phyloP scores from a whole-genome alignment of 345 rosid species.

The Dimocarpus longan region DNA sequence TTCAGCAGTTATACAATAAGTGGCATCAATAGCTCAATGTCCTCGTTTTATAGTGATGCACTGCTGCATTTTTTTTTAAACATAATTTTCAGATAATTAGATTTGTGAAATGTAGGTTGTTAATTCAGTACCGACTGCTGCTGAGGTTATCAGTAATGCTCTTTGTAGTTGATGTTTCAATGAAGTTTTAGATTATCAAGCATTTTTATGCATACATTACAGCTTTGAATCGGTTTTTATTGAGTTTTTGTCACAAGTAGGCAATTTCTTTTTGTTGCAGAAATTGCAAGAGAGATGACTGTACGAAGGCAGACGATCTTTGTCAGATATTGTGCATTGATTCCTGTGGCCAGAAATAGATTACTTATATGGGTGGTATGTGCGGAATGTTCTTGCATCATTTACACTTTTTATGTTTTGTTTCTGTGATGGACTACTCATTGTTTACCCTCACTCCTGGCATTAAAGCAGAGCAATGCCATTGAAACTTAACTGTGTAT shows the following conservation, averaged over 20 bases:
- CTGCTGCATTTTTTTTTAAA: not conserved
- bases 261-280: conserved; percentile 43
- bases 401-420: not conserved
- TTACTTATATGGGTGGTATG: conserved; percentile 86
- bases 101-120: not conserved
- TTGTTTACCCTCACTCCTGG: not conserved
- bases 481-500: not conserved
- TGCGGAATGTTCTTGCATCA: conserved; percentile 18
- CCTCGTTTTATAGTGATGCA: not conserved
- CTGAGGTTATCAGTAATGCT: not conserved
- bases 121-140: not conserved
- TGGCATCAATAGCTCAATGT: not conserved
- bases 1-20: not conserved
- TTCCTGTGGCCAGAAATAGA: conserved; percentile 56
- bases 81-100: not conserved
- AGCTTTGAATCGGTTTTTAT: not conserved
- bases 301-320: conserved; percentile 77
- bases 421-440: not conserved
- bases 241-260: conserved; percentile 9
- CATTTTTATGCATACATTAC: not conserved
- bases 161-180: not conserved
- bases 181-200: not conserved
- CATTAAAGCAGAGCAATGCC: not conserved
- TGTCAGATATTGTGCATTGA: conserved; percentile 63
- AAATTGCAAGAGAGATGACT: conserved; percentile 46